phyloP scores from a whole-genome alignment of 75 land plant genomes.

The Pinus taeda region DNA sequence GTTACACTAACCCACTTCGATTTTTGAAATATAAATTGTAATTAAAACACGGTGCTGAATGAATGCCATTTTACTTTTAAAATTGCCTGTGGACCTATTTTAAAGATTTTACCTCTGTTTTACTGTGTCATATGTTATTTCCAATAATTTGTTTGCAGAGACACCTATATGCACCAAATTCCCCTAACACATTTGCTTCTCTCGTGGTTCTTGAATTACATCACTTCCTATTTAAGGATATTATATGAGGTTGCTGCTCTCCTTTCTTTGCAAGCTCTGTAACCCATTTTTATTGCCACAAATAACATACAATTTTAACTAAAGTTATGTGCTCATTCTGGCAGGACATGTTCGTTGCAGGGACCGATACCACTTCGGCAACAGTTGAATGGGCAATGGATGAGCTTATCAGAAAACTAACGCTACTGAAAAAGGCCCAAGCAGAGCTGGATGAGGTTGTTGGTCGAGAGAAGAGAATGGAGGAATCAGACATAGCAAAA shows the following conservation, averaged over 20 bases:
- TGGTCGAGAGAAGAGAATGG: constrained; percentile 1
- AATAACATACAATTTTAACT: neutral
- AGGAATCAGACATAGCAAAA: constrained; percentile 16
- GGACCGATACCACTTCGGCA: constrained; percentile 19
- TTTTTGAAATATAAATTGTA: no score
- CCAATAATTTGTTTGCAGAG: no score
- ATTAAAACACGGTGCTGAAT: no score
- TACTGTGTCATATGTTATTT: no score
- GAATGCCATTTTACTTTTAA: no score
- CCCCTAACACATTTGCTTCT: no score
- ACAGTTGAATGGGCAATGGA: constrained; percentile 18
- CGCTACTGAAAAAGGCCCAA: constrained; percentile 7
- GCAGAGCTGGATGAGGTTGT: constrained; percentile 11
- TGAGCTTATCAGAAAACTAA: constrained; percentile 15
- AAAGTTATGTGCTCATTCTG: neutral
- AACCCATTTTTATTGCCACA: neutral
- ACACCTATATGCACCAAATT: no score
- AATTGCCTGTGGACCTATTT: no score
- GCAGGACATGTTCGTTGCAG: constrained; percentile 2
- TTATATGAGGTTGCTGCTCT: neutral
- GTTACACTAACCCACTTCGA: no score
- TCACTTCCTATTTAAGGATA: neutral
- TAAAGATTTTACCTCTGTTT: no score
- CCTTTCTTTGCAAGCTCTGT: neutral
- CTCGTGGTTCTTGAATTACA: no score